Base-by-base conservation (phyloP, 768 basidiomycete species). In the Hydnomerulius pinastri region DNA sequence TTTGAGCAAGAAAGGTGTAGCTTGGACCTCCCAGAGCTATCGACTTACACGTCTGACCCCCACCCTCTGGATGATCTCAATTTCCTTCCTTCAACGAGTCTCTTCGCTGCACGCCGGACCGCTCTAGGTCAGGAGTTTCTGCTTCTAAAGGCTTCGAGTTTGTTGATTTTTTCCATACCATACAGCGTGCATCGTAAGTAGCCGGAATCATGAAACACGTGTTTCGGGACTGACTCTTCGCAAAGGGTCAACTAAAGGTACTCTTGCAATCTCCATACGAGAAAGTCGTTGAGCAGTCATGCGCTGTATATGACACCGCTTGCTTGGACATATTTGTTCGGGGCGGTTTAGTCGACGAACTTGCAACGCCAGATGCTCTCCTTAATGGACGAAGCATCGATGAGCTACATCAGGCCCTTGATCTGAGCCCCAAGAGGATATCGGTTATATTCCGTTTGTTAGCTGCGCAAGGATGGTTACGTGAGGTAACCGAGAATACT, bases 1-100 rank as follows among this genome's bases (percentile, higher is more conserved):
- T 71, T 72, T 65, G 72, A 72, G 55, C 66, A 68, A 7, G 73
- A 73, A 54, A 60, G 73, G 24, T 63, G 62, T 20, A 63, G 67
- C 17, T 70, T 13, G 70, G 61, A 66, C 41, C 59, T 73, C 12
- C 55, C 68, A 6, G 70, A 72, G 53, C 72, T 69, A 3, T 73
- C 72, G 7, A 52, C 69, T 46, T 65, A 64, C 35, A 69, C 72
- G 0, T 69, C 69, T 0, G 67, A 71, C 47, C 50, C 62, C 12
- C 72, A 73, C 49, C 53, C 51, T 28, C 24, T 55, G 13, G 53
- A 55, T 38, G 43, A 52, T 17, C 65, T 67, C 23, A 55, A 68
- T 1, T 71, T 67, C 43, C 58, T 73, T 23, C 71, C 72, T 6
- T 70, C 66, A 3, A 68, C 68, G 24, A 65, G 63, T 15, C 68